Conservation (phyloP, 2,329 filamentous ascomycete species). For the Fusarium sp. region DNA sequence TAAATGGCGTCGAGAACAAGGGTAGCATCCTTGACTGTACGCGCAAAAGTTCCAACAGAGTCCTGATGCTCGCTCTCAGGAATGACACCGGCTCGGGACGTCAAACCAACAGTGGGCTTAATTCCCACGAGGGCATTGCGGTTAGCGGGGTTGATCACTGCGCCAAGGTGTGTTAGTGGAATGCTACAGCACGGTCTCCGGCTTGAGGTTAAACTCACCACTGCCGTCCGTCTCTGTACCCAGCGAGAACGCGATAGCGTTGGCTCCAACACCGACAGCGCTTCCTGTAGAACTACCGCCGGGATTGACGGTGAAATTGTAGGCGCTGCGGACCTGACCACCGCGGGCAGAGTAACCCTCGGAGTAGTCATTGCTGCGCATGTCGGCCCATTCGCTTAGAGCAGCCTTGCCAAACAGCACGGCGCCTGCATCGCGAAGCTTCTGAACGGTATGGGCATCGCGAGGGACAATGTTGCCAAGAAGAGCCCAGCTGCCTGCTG, state of each 20-base stretch:
- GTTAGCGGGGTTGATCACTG: slow-evolving; percentile 76
- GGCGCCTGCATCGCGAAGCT: slow-evolving; percentile 72
- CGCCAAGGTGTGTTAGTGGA: slow-evolving; percentile 13
- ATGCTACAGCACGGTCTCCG: background rate
- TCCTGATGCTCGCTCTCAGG: slow-evolving; percentile 76
- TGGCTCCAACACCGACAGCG: slow-evolving; percentile 71
- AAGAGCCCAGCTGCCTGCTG: slow-evolving; percentile 75
- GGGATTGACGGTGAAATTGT: slow-evolving; percentile 75
- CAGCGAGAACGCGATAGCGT: slow-evolving; percentile 70
- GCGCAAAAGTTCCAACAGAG: slow-evolving; percentile 73
- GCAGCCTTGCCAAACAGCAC: slow-evolving; percentile 77
- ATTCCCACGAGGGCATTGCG: slow-evolving; percentile 76
- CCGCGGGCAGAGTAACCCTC: slow-evolving; percentile 74
- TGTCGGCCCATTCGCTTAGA: slow-evolving; percentile 79
- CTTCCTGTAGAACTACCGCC: slow-evolving; percentile 76
- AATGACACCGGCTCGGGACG: slow-evolving; percentile 71
- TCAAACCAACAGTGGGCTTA: slow-evolving; percentile 80
- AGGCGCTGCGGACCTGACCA: slow-evolving; percentile 72
- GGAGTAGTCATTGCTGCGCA: slow-evolving; percentile 74
- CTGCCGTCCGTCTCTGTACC: slow-evolving; percentile 81
- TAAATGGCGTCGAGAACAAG: slow-evolving; percentile 75
- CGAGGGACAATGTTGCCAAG: slow-evolving; percentile 72
- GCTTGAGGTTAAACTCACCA: slow-evolving; percentile 50
- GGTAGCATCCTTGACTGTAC: slow-evolving; percentile 75
- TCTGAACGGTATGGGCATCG: slow-evolving; percentile 73